These are phyloP conservation scores for Pestalotiopsis sp. DNA, from an alignment of 2,329 filamentous ascomycete species.

Conservation along the genomic window DNA sequence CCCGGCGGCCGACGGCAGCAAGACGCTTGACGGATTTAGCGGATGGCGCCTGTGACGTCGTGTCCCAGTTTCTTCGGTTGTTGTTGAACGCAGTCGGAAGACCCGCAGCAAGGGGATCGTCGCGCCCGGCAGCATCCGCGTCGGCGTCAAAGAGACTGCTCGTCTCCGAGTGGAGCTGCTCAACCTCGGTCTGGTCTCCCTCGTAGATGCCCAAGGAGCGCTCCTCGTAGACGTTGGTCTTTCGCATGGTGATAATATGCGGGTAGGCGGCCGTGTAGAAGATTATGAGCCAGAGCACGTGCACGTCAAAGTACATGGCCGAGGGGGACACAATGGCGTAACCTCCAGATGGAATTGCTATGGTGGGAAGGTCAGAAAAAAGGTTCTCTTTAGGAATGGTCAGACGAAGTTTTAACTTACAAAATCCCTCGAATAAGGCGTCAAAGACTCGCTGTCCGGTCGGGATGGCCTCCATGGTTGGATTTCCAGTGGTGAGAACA, in stretches of 20 bases:
- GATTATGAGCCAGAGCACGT: constrained; percentile 52
- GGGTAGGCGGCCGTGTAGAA: constrained; percentile 54
- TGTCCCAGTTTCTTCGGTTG: constrained; percentile 10
- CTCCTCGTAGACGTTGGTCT: constrained; percentile 64
- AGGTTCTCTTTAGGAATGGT: neutral
- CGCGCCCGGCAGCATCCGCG: neutral
- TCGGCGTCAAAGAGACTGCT: constrained; percentile 6
- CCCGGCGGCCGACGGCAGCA: constrained; percentile 3
- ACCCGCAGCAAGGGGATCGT: constrained; percentile 4
- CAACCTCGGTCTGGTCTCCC: constrained; percentile 20
- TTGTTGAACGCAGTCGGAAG: neutral
- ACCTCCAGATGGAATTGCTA: constrained; percentile 65
- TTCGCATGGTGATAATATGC: constrained; percentile 52
- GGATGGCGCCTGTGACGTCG: constrained; percentile 4
- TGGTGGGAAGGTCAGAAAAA: neutral
- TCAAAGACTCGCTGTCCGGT: constrained; percentile 59
- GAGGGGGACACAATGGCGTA: constrained; percentile 68
- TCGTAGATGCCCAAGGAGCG: constrained; percentile 54
- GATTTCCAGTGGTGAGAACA: constrained; percentile 65
- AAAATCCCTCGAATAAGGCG: constrained; percentile 61
- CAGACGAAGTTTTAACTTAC: neutral
- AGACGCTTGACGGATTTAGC: constrained; percentile 9
- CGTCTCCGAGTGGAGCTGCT: constrained; percentile 15
- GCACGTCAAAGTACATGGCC: constrained; percentile 48
- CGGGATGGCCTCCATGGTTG: constrained; percentile 53